A percentile compares a stretch with the other conserved stretches of the same genome.
phyloP scores from a whole-genome alignment of 1,284 basidiomycete genomes.

The Coniferiporia sulphurascens region DNA sequence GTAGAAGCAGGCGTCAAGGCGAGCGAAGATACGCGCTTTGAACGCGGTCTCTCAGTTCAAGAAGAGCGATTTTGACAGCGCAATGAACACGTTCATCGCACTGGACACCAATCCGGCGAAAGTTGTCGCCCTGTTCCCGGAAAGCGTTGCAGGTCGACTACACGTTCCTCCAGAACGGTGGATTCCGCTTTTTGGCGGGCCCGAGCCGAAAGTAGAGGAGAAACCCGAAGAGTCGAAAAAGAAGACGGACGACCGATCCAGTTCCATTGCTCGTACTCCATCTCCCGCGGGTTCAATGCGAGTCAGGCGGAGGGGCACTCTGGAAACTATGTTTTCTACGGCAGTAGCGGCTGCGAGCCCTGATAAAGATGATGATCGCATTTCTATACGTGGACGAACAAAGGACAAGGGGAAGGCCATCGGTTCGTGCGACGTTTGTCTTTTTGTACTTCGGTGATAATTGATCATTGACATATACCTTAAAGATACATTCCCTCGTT shows the following conservation, averaged over 20 bases:
- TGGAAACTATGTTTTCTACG: not conserved
- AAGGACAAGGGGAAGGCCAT: constrained; percentile 32
- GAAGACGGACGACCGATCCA: constrained; percentile 32
- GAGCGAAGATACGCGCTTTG: constrained; percentile 58
- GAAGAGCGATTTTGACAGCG: constrained; percentile 61
- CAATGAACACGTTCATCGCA: constrained; percentile 84
- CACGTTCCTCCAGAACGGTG: constrained; percentile 67
- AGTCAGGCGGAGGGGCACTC: constrained; percentile 21
- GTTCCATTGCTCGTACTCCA: constrained; percentile 24
- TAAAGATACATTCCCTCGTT: constrained; percentile 55
- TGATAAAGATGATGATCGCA: constrained; percentile 55
- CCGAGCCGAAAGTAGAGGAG: constrained; percentile 28
- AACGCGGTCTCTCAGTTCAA: constrained; percentile 78
- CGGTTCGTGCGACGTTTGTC: not conserved
- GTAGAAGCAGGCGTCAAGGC: constrained; percentile 42
- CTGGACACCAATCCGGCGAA: constrained; percentile 92
- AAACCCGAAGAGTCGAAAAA: constrained; percentile 23
- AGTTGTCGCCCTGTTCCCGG: constrained; percentile 86
- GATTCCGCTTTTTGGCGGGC: constrained; percentile 86
- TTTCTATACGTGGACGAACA: constrained; percentile 44
- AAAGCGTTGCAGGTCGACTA: constrained; percentile 76
- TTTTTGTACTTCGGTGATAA: not conserved
- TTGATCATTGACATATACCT: not conserved
- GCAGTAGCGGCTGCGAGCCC: constrained; percentile 16
- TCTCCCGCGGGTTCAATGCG: constrained; percentile 44